A percentile compares a stretch with the other conserved stretches of the same genome.
phyloP scores from a whole-genome alignment of 2,329 filamentous ascomycete genomes.

The Cercospora zeae-maydis region DNA sequence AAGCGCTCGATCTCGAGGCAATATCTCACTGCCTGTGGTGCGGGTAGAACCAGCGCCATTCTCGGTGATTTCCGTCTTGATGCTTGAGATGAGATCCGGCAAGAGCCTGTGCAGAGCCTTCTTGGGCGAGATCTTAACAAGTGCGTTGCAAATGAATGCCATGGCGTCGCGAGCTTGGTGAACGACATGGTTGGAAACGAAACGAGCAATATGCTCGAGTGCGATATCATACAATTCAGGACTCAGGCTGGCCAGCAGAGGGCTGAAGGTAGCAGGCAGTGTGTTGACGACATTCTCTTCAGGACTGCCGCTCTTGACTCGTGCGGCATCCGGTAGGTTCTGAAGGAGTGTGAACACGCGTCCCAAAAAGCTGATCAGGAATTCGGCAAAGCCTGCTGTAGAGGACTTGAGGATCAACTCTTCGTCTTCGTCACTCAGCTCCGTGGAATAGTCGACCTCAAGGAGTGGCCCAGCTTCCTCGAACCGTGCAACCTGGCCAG shows the following conservation, averaged over 20 bases:
- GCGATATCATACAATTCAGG: slow-evolving; percentile 91
- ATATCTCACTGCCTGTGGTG: slow-evolving; percentile 87
- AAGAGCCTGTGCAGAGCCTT: slow-evolving; percentile 89
- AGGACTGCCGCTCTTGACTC: slow-evolving; percentile 83
- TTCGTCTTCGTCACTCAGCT: slow-evolving; percentile 82
- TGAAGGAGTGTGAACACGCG: slow-evolving; percentile 94
- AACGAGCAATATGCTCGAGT: slow-evolving; percentile 85
- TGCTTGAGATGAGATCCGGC: slow-evolving; percentile 84
- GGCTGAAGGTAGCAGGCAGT: slow-evolving; percentile 83
- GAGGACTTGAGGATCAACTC: slow-evolving; percentile 86
- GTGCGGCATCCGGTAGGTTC: slow-evolving; percentile 86
- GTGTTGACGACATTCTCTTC: slow-evolving; percentile 98
- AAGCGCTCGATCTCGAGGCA: slow-evolving; percentile 85
- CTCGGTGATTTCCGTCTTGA: slow-evolving; percentile 93
- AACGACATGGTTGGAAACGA: slow-evolving; percentile 90
- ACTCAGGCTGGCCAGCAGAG: slow-evolving; percentile 83
- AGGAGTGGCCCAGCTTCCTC: slow-evolving; percentile 82
- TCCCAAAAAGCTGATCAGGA: slow-evolving; percentile 82
- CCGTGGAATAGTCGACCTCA: slow-evolving; percentile 76
- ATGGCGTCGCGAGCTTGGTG: slow-evolving; percentile 96
- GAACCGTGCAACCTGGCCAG: slow-evolving; percentile 88
- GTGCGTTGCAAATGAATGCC: slow-evolving; percentile 94
- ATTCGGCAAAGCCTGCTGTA: slow-evolving; percentile 89
- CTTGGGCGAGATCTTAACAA: slow-evolving; percentile 92
- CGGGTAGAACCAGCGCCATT: slow-evolving; percentile 93